phyloP scores from a whole-genome alignment of 345 rosid species.

The Erysimum cheiranthoides region DNA sequence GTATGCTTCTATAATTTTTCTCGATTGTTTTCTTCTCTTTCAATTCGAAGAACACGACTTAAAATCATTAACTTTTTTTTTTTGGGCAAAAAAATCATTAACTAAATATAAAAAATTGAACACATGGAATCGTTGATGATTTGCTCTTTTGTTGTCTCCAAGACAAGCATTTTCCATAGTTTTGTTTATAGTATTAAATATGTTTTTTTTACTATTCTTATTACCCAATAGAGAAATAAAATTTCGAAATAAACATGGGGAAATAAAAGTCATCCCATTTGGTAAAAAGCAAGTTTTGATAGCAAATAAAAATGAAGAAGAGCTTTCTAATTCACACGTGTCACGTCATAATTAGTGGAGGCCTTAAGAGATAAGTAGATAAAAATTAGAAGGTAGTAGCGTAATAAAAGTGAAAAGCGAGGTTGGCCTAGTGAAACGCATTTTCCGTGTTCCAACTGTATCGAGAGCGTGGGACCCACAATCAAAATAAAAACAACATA shows the following conservation, averaged over 20 bases:
- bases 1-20: too few relatives aligned
- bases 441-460: conserved; percentile 36
- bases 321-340: background rate
- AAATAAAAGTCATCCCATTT: background rate
- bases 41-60: too few relatives aligned
- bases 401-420: conserved; percentile 25
- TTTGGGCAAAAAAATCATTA: too few relatives aligned
- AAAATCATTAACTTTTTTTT: too few relatives aligned
- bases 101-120: background rate
- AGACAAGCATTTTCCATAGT: too few relatives aligned
- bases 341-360: background rate
- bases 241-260: background rate
- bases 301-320: background rate
- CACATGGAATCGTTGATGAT: too few relatives aligned
- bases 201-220: background rate
- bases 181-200: background rate
- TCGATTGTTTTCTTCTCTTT: too few relatives aligned
- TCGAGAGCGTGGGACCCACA: conserved; percentile 23
- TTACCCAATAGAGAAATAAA: background rate
- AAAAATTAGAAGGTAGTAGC: background rate
- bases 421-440: conserved; percentile 33
- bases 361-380: background rate
- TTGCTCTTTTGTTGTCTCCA: background rate
- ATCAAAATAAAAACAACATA: background rate
- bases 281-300: background rate